Base-by-base conservation (phyloP, 106 monocot species). In the Dioscorea zingiberensis region DNA sequence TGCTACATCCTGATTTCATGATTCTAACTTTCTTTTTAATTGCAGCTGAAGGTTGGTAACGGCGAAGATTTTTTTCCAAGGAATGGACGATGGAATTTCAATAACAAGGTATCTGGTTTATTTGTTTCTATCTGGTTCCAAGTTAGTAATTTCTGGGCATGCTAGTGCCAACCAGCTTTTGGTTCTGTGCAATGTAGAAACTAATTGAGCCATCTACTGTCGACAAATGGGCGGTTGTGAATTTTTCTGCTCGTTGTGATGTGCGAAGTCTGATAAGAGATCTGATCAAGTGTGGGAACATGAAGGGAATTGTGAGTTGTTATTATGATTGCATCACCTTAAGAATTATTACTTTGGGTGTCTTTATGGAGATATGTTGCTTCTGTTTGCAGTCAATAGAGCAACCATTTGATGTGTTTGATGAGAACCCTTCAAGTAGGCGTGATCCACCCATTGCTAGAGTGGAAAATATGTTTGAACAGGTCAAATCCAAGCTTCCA, bases 71-170 rank as follows among this genome's bases (percentile, higher is more conserved):
- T 99, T 67, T 23, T 76, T 3, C 80, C 98, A 13, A 72, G 80
- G 2, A 86, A 89, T 74, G 98, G 98, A 7, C 60, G 98, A 22
- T 99, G 98, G 98, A 99, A 99, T 71, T 99, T 99, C 25, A 99
- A 87, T 63, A 84, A 93, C 55, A 99, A 89, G 88, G 97, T 97
- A 21, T 54, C 21, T 22, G 68, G 3, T 30, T 1, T 10, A 27
- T 24, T 16, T n/a, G 0, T 17, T 45, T 45, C 17, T 73, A 51
- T 1, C 15, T 13, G 15, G 51, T 15, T 51, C 38, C 15, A 2
- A 15, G 15, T 51, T 51, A 18, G 3, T 51, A 18, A 13, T 18
- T 25, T 25, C 7, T 64, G 1, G 48, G 27, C n/a, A 6, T 38
- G 1, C 38, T 6, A 38, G 38, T 38, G 38, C 38, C 38, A 38